These are phyloP conservation scores for Globisporangium uncinulatum DNA, from an alignment of 352 stramenopile genomes.

Conservation along the genomic window DNA sequence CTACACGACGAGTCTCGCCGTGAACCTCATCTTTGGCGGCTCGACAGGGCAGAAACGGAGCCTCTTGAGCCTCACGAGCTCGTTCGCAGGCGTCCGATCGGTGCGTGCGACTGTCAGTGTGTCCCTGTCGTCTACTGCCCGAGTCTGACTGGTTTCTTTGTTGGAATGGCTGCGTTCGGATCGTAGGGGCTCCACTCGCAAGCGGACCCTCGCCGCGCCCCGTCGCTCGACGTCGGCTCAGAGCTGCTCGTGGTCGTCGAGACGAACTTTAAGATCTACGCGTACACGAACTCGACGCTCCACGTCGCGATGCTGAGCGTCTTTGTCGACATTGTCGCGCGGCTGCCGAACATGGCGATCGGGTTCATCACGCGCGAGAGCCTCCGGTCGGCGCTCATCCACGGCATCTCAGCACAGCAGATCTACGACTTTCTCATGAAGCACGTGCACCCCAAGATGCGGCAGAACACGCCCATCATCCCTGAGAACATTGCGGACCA, in stretches of 20 bases:
- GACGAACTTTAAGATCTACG: slow-evolving; percentile 92
- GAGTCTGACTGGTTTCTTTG: background rate
- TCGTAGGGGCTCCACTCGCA: slow-evolving; percentile 31
- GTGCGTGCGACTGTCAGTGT: slow-evolving; percentile 2
- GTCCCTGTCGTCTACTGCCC: background rate
- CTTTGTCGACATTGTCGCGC: slow-evolving; percentile 88
- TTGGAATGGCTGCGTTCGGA: background rate
- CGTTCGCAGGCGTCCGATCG: slow-evolving; percentile 36
- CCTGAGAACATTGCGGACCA: slow-evolving; percentile 89
- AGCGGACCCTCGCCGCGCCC: slow-evolving; percentile 26
- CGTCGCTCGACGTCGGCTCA: slow-evolving; percentile 28
- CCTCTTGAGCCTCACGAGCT: slow-evolving; percentile 39
- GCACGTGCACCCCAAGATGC: slow-evolving; percentile 82
- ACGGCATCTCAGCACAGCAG: slow-evolving; percentile 88
- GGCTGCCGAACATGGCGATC: slow-evolving; percentile 88
- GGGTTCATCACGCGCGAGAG: slow-evolving; percentile 89
- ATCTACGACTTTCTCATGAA: slow-evolving; percentile 92
- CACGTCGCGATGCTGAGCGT: slow-evolving; percentile 92
- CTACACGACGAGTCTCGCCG: slow-evolving; percentile 86
- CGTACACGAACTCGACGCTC: slow-evolving; percentile 86
- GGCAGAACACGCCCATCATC: slow-evolving; percentile 64
- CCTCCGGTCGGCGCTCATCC: slow-evolving; percentile 82
- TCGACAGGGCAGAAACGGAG: slow-evolving; percentile 53
- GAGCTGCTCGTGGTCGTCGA: slow-evolving; percentile 78
- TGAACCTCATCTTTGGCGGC: slow-evolving; percentile 88